phyloP scores from a whole-genome alignment of 768 basidiomycete species.

The Pulveroboletus sp. region DNA sequence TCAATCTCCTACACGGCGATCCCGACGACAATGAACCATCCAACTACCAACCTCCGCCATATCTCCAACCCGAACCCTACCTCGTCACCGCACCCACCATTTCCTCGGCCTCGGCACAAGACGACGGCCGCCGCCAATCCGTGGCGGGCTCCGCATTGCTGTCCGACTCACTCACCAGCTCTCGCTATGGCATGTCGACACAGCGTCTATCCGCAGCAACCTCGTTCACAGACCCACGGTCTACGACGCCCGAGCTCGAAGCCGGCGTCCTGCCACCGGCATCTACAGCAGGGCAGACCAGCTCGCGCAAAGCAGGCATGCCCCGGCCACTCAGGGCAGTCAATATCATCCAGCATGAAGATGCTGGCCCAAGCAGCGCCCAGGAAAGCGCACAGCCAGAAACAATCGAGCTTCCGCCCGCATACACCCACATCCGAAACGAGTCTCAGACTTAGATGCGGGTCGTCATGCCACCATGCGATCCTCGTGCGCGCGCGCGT shows the following conservation, averaged over 20 bases:
- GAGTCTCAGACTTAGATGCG: slow-evolving; percentile 2
- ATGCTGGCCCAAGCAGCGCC: slow-evolving; percentile 52
- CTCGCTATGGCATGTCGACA: slow-evolving; percentile 26
- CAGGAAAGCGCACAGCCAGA: slow-evolving; percentile 48
- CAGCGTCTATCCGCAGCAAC: slow-evolving; percentile 28
- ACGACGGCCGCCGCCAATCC: slow-evolving; percentile 20
- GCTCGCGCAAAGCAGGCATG: slow-evolving; percentile 36
- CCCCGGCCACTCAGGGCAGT: slow-evolving; percentile 61
- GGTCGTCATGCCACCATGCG: neutral
- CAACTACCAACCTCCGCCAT: slow-evolving; percentile 59
- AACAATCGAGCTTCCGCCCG: slow-evolving; percentile 81
- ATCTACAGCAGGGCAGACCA: slow-evolving; percentile 20
- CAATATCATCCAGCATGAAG: slow-evolving; percentile 83
- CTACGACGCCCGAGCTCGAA: slow-evolving; percentile 45
- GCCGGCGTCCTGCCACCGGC: slow-evolving; percentile 12
- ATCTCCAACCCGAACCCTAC: slow-evolving; percentile 75
- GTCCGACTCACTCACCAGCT: slow-evolving; percentile 15
- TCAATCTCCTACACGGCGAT: slow-evolving; percentile 60
- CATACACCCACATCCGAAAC: slow-evolving; percentile 63
- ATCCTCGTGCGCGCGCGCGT: too few species aligned
- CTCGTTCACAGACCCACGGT: slow-evolving; percentile 37
- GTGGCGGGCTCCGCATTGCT: slow-evolving; percentile 19
- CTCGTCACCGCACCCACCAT: slow-evolving; percentile 62
- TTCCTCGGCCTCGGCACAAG: slow-evolving; percentile 37
- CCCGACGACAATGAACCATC: slow-evolving; percentile 50